Percentiles rank a stretch among this genome's conserved stretches.
These are phyloP conservation scores for Aureobasidium vineae DNA, from an alignment of 2,329 filamentous ascomycete genomes.

Conservation along the genomic window DNA sequence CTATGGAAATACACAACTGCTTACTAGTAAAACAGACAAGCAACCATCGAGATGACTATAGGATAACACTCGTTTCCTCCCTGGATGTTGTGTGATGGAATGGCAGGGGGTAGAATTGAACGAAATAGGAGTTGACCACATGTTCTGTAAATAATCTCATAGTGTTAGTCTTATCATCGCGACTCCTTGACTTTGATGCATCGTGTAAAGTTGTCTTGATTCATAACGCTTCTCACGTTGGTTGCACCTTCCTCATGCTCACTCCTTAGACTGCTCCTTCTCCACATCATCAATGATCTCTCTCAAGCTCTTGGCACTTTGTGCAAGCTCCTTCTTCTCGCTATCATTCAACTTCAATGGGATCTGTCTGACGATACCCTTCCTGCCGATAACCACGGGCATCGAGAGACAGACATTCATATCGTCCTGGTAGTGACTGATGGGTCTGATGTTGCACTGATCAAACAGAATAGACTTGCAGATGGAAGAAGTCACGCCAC, in stretches of 20 bases:
- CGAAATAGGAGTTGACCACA: too few species aligned
- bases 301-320: conserved; percentile 41
- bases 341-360: conserved; percentile 39
- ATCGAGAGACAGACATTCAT: conserved; percentile 52
- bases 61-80: too few species aligned
- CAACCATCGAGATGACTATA: too few species aligned
- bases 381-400: conserved; percentile 51
- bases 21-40: too few species aligned
- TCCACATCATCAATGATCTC: conserved; percentile 42
- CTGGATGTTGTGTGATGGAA: too few species aligned
- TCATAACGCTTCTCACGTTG: not conserved
- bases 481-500: conserved; percentile 49
- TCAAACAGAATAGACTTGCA: conserved; percentile 54
- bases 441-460: conserved; percentile 47
- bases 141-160: too few species aligned
- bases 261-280: conserved; percentile 33
- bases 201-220: not conserved
- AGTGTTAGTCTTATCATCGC: too few species aligned
- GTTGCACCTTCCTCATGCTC: not conserved
- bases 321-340: conserved; percentile 38
- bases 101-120: too few species aligned
- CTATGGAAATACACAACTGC: too few species aligned
- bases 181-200: not conserved
- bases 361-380: conserved; percentile 47
- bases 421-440: conserved; percentile 52